A percentile compares a stretch with the other conserved stretches of the same genome.
Evolutionary conservation across 179 eudicot species (phyloP).

Genomic region (Pouteria campechiana): DNA sequence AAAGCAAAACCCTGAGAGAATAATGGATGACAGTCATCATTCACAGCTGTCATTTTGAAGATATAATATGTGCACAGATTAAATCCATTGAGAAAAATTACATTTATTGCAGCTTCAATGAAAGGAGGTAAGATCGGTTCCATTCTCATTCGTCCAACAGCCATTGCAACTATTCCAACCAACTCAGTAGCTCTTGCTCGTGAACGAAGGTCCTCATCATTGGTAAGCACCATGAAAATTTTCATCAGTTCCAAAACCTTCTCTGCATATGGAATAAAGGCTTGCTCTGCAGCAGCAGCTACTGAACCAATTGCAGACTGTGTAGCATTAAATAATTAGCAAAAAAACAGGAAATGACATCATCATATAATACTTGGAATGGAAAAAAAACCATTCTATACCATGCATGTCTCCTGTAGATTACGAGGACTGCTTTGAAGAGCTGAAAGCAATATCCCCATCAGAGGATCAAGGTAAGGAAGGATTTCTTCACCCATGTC

Average conservation of each 20-base stretch:
- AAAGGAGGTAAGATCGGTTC: conserved; percentile 87
- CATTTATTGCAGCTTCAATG: conserved; percentile 95
- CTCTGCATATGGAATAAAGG: conserved; percentile 91
- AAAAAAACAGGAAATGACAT: neutral
- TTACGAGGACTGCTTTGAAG: conserved; percentile 78
- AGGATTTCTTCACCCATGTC: conserved; percentile 94
- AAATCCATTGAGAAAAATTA: conserved; percentile 10
- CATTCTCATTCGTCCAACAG: conserved; percentile 83
- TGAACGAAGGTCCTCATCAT: conserved; percentile 79
- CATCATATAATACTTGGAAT: no score
- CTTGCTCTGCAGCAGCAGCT: conserved; percentile 94
- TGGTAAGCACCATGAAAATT: conserved; percentile 78
- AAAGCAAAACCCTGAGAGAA: conserved; percentile 62
- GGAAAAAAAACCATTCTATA: conserved; percentile 18
- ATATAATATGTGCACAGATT: neutral
- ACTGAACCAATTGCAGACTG: conserved; percentile 98
- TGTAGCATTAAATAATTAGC: conserved; percentile 3
- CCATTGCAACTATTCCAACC: conserved; percentile 93
- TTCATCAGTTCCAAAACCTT: conserved; percentile 91
- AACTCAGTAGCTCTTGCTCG: conserved; percentile 97
- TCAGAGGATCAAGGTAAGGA: conserved; percentile 83
- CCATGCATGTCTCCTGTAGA: conserved; percentile 99
- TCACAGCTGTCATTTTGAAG: no score
- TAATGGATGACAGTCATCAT: no score
- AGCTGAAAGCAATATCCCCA: conserved; percentile 70